phyloP scores from a whole-genome alignment of 2,329 filamentous ascomycete genomes.

The Coniella lustricola region DNA sequence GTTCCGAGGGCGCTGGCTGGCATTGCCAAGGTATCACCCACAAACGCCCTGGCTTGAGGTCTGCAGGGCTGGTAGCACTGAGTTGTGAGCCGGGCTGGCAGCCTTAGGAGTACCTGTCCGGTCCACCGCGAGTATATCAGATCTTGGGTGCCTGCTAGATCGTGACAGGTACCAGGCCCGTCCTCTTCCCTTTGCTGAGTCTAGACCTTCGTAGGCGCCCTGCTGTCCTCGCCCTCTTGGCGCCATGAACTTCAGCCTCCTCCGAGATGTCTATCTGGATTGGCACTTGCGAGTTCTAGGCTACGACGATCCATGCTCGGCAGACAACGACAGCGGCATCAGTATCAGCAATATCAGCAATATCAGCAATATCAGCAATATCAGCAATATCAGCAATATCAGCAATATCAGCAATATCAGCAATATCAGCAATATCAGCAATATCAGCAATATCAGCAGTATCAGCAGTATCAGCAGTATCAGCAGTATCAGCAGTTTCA shows the following conservation, averaged over 20 bases:
- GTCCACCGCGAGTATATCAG: neutral
- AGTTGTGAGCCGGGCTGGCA: neutral
- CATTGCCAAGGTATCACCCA: too few relatives aligned
- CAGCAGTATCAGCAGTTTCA: too few relatives aligned
- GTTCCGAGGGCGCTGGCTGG: too few relatives aligned
- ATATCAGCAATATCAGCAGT: too few relatives aligned
- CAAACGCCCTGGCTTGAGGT: too few relatives aligned
- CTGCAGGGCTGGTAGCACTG: neutral
- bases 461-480: too few relatives aligned
- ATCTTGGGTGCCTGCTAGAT: neutral
- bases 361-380: too few relatives aligned
- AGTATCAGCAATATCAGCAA: too few relatives aligned
- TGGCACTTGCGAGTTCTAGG: constrained; percentile 6
- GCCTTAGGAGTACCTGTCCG: neutral
- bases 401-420: too few relatives aligned
- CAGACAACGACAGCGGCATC: neutral
- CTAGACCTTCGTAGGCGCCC: constrained; percentile 2
- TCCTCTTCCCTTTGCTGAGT: neutral
- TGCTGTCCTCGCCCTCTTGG: neutral
- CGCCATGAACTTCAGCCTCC: constrained; percentile 12
- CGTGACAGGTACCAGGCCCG: neutral
- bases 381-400: too few relatives aligned
- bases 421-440: too few relatives aligned
- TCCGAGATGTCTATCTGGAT: constrained; percentile 8
- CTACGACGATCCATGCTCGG: neutral